Conservation (phyloP, 805 yeast genomes). For the Monosporozyma solicola region DNA sequence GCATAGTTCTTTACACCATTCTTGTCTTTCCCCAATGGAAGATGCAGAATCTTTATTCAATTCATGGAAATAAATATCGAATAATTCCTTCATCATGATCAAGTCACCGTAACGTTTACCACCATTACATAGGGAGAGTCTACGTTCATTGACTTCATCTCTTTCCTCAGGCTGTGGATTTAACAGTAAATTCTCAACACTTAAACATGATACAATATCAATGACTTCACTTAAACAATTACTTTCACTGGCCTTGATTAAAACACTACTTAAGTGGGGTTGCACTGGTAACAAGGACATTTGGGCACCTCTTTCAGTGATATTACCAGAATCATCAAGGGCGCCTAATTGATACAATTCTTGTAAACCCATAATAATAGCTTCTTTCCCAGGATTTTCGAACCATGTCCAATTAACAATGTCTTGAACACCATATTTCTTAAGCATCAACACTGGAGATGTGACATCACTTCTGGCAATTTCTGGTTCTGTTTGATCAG, state of each 20-base stretch:
- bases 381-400: conserved; percentile 76
- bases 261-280: conserved; percentile 85
- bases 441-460: conserved; percentile 74
- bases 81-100: conserved; percentile 69
- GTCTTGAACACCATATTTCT: conserved; percentile 75
- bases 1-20: conserved; percentile 77
- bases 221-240: conserved; percentile 57
- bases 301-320: conserved; percentile 71
- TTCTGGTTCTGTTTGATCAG: conserved; percentile 85
- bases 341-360: conserved; percentile 77
- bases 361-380: conserved; percentile 66
- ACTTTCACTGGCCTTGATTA: conserved; percentile 55
- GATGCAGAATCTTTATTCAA: conserved; percentile 16
- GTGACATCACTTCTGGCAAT: conserved; percentile 80
- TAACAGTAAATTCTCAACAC: conserved; percentile 79
- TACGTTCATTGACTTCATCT: conserved; percentile 72
- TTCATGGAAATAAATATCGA: conserved; percentile 39
- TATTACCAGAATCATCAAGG: conserved; percentile 60
- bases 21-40: conserved; percentile 48
- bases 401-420: conserved; percentile 86
- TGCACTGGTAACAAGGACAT: conserved; percentile 87
- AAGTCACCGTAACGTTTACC: conserved; percentile 80
- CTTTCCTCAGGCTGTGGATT: conserved; percentile 74
- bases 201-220: conserved; percentile 85
- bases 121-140: conserved; percentile 58